A percentile compares a stretch with the other conserved stretches of the same genome.
Evolutionary conservation across 2,329 filamentous ascomycete genomes (phyloP).

Genomic region (Trichoderma koningiopsis): DNA sequence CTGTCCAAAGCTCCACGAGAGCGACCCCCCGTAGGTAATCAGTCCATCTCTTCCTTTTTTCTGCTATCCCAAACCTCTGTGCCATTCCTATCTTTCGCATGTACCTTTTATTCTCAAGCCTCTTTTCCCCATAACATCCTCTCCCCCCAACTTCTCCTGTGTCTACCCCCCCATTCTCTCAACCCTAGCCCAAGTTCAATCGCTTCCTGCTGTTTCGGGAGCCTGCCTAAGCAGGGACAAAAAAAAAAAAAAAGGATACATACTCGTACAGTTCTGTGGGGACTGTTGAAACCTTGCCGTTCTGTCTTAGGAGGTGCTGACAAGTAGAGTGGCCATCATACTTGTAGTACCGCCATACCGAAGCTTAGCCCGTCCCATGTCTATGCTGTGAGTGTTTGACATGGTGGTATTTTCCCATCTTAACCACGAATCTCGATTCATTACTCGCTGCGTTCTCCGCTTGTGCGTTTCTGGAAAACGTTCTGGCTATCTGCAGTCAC

Average conservation of each 20-base stretch:
- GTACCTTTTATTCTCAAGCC: constrained; percentile 14
- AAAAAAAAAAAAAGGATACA: constrained; percentile 10
- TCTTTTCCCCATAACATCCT: constrained; percentile 21
- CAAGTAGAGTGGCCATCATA: constrained; percentile 10
- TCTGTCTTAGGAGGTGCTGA: constrained; percentile 18
- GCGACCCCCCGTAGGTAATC: background rate
- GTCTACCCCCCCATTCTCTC: constrained; percentile 17
- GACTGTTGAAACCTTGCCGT: constrained; percentile 15
- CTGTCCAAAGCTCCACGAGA: background rate
- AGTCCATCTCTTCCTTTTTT: constrained; percentile 17
- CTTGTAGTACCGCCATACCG: constrained; percentile 8
- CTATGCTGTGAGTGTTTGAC: constrained; percentile 13
- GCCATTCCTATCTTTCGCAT: constrained; percentile 24
- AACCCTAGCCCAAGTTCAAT: constrained; percentile 20
- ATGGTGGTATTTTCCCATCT: constrained; percentile 2
- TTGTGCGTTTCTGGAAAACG: constrained; percentile 1
- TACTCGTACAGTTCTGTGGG: constrained; percentile 4
- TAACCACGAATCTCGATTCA: constrained; percentile 14
- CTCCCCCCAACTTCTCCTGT: background rate
- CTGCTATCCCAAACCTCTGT: constrained; percentile 16
- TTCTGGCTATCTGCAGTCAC: constrained; percentile 1
- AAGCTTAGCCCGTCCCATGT: constrained; percentile 16
- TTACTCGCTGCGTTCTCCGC: constrained; percentile 4
- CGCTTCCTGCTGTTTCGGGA: constrained; percentile 2
- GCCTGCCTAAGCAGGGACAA: background rate